Percentiles rank a stretch among this genome's conserved stretches.
Evolutionary conservation across 129 eudicot species (phyloP).

Genomic region (Lactuca saligna): DNA sequence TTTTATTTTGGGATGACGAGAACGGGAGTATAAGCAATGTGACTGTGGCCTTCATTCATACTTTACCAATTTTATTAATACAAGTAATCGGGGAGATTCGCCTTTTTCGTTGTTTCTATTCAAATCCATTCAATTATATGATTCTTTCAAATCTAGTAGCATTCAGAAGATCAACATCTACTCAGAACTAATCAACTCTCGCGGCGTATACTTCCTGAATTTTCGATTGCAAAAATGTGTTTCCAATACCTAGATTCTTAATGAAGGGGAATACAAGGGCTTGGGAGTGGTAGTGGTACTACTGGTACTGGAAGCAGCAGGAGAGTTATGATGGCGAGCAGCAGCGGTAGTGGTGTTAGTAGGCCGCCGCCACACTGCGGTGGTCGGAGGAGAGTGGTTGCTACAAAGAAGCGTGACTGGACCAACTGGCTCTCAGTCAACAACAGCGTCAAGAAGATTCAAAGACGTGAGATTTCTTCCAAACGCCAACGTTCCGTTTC

Average conservation of each 20-base stretch:
- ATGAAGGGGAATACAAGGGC: slow-evolving; percentile 8
- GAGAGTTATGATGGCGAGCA: slow-evolving; percentile 11
- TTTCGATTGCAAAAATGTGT: background rate
- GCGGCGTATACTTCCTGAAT: background rate
- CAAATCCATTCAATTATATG: background rate
- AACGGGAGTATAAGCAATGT: background rate
- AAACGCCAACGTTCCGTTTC: slow-evolving; percentile 39
- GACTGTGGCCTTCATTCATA: background rate
- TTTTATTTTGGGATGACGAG: background rate
- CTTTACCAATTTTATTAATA: background rate
- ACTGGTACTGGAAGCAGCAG: background rate
- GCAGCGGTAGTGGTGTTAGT: slow-evolving; percentile 23
- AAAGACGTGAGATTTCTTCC: slow-evolving; percentile 41
- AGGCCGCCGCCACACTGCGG: slow-evolving; percentile 60
- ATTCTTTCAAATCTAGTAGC: background rate
- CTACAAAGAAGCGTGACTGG: slow-evolving; percentile 74
- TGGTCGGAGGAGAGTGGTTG: slow-evolving; percentile 76
- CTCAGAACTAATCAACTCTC: background rate
- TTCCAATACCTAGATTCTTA: background rate
- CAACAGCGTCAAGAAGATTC: slow-evolving; percentile 37
- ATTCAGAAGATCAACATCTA: background rate
- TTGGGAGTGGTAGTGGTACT: background rate
- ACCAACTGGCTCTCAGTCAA: slow-evolving; percentile 51
- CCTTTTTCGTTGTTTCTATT: slow-evolving; percentile 2
- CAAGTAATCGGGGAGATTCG: background rate